phyloP scores from a whole-genome alignment of 768 basidiomycete genomes.

The Suillus subluteus region DNA sequence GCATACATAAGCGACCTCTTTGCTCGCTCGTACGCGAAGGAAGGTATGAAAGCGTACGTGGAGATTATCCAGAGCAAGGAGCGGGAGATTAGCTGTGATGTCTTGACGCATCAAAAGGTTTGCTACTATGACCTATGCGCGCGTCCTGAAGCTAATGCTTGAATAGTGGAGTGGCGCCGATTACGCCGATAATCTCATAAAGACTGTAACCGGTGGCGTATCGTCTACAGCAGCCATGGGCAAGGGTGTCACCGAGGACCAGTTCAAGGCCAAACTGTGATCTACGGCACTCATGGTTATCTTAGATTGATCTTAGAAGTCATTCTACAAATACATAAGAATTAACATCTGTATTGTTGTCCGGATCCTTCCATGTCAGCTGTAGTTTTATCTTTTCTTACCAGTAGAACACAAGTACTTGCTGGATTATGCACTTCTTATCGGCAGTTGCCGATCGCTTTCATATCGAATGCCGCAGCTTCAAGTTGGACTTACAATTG shows the following conservation, averaged over 20 bases:
- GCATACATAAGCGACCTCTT: slow-evolving; percentile 96
- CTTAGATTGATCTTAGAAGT: neutral
- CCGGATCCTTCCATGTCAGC: neutral
- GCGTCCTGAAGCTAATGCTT: slow-evolving; percentile 19
- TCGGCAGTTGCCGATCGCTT: slow-evolving; percentile 8
- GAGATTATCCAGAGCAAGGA: slow-evolving; percentile 92
- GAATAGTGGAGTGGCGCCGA: slow-evolving; percentile 92
- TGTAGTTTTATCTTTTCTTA: neutral
- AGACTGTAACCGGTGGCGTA: slow-evolving; percentile 96
- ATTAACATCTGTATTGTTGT: neutral
- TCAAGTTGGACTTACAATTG: neutral
- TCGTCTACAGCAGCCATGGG: slow-evolving; percentile 99
- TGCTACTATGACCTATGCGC: slow-evolving; percentile 20
- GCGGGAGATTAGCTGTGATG: slow-evolving; percentile 92
- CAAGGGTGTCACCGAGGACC: slow-evolving; percentile 89
- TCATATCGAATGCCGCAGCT: neutral
- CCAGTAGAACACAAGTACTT: neutral
- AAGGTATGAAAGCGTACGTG: slow-evolving; percentile 99
- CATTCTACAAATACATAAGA: slow-evolving; percentile 1
- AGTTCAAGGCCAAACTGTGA: slow-evolving; percentile 65
- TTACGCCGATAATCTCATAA: slow-evolving; percentile 87
- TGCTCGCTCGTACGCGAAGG: slow-evolving; percentile 84
- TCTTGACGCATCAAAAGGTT: slow-evolving; percentile 96
- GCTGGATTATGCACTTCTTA: neutral
- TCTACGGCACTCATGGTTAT: neutral